Percentiles rank a stretch among this genome's conserved stretches.
These are phyloP conservation scores for Podospora pseudocomata DNA, from an alignment of 495 filamentous ascomycete genomes.

Conservation along the genomic window DNA sequence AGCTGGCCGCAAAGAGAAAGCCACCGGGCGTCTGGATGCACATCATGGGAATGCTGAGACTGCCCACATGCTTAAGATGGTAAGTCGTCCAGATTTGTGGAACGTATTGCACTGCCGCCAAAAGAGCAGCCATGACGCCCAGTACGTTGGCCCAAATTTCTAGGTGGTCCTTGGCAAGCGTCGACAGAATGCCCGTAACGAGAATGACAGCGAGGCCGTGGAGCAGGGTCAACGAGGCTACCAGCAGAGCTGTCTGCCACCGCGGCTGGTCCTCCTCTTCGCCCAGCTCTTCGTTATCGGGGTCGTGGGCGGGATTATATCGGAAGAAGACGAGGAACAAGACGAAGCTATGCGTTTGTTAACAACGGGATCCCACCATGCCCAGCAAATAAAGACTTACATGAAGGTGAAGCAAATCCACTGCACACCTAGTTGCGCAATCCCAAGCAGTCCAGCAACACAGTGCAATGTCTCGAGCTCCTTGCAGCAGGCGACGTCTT, in stretches of 20 bases:
- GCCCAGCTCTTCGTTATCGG: slow-evolving; percentile 29
- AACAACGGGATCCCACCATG: not conserved
- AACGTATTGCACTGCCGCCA: slow-evolving; percentile 86
- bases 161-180: slow-evolving; percentile 55
- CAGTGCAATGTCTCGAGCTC: slow-evolving; percentile 78
- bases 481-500: slow-evolving; percentile 79
- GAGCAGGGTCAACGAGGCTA: slow-evolving; percentile 64
- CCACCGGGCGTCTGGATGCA: slow-evolving; percentile 92
- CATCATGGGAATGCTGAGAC: slow-evolving; percentile 96
- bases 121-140: slow-evolving; percentile 69
- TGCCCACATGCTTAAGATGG: slow-evolving; percentile 74
- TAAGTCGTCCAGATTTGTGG: slow-evolving; percentile 94
- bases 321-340: slow-evolving; percentile 82
- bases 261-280: slow-evolving; percentile 49
- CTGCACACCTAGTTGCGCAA: slow-evolving; percentile 84
- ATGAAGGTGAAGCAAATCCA: slow-evolving; percentile 90
- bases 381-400: slow-evolving; percentile 49
- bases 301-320: slow-evolving; percentile 56
- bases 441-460: slow-evolving; percentile 76
- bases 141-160: slow-evolving; percentile 77
- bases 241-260: slow-evolving; percentile 69
- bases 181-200: slow-evolving; percentile 58
- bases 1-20: slow-evolving; percentile 80
- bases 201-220: slow-evolving; percentile 68
- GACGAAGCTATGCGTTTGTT: slow-evolving; percentile 57